These are phyloP conservation scores for Chlamydomonas eustigma DNA, from an alignment of 139 green algal genomes.

Conservation along the genomic window DNA sequence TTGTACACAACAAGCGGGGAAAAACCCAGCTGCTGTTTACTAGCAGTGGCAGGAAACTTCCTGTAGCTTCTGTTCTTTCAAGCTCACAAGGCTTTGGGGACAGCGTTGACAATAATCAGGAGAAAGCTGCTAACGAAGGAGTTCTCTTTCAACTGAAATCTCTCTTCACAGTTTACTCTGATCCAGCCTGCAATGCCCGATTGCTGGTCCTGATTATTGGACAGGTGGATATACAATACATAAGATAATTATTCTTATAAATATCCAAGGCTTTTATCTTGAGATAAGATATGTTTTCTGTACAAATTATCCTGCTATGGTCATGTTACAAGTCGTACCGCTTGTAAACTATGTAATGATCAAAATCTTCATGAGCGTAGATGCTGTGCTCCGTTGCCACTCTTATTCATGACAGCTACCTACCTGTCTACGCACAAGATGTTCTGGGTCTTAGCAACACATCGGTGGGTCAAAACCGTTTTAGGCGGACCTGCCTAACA, in stretches of 20 bases:
- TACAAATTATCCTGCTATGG: neutral
- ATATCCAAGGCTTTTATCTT: neutral
- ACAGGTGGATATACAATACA: neutral
- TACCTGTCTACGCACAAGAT: conserved; percentile 73
- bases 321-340: neutral
- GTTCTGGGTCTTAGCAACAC: conserved; percentile 25
- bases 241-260: neutral
- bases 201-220: conserved; percentile 3
- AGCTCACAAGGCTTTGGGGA: too few species aligned
- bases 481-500: too few species aligned
- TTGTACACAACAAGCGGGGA: too few species aligned
- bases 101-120: too few species aligned
- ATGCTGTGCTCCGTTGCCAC: conserved; percentile 80
- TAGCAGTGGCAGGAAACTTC: too few species aligned
- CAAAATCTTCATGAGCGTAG: conserved; percentile 32
- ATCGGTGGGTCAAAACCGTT: too few species aligned
- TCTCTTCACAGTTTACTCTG: conserved; percentile 1
- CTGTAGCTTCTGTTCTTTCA: too few species aligned
- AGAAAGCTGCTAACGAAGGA: too few species aligned
- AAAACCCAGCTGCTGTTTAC: too few species aligned
- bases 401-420: conserved; percentile 84
- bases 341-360: too few species aligned
- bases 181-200: neutral
- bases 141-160: neutral
- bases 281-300: neutral